Evolutionary conservation across 495 filamentous ascomycete species (phyloP).

Genomic region (Cenococcum geophilum): DNA sequence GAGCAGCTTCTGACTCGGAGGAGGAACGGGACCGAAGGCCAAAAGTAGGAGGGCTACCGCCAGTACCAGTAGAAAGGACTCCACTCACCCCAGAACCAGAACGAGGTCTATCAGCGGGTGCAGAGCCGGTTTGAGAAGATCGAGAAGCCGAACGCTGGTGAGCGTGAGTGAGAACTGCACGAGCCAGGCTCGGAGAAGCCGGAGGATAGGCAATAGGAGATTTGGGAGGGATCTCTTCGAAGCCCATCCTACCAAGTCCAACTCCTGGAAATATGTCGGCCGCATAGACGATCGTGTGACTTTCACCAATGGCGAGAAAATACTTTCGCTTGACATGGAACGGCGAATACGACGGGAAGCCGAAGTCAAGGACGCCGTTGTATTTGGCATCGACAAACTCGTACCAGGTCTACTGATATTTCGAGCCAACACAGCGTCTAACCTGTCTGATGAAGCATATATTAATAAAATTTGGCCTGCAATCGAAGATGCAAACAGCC

Average conservation of each 20-base stretch:
- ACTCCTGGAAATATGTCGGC: conserved; percentile 59
- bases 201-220: no score
- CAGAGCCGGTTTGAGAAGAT: no score
- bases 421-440: conserved; percentile 8
- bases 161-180: no score
- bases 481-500: conserved; percentile 23
- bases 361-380: conserved; percentile 51
- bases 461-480: conserved; percentile 24
- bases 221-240: conserved; percentile 60
- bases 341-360: conserved; percentile 48
- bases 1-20: no score
- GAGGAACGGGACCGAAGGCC: no score
- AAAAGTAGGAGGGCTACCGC: no score
- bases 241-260: conserved; percentile 52
- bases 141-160: no score
- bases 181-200: no score
- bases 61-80: no score
- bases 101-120: no score
- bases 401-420: conserved; percentile 35
- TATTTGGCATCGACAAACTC: conserved; percentile 45
- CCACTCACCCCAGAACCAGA: no score
- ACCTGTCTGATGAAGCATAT: conserved; percentile 19
- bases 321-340: conserved; percentile 59
- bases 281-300: conserved; percentile 60
- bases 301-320: conserved; percentile 63